Base-by-base conservation (phyloP, 495 filamentous ascomycete species). In the Immersiella caudata region DNA sequence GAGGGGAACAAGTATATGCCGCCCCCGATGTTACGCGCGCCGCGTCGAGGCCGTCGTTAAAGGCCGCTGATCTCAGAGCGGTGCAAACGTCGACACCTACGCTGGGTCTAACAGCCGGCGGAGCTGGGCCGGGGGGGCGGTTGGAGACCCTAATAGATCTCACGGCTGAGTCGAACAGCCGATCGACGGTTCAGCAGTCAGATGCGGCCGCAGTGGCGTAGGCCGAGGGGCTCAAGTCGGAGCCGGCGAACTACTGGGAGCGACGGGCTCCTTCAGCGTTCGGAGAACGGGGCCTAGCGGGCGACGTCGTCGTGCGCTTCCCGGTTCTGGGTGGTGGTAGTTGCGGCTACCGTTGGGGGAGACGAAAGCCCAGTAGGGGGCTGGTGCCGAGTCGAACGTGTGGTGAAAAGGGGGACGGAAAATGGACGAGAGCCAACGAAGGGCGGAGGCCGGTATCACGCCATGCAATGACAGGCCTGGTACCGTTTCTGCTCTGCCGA, bases 391-490 rank as follows among this genome's bases (percentile, higher is more conserved):
- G 27, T 22, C 22, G 40, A 46, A 46, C 11, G 40, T 5, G 14
- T 2, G 40, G 9, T 46, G 40, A 46, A 46, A 36, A 26, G 56
- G 16, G 24, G 7, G 25, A 27, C 9, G 59, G 22, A 49, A 35
- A 62, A 14, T 46, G 6, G 6, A 16, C 18, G 40, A 24, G 36
- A 40, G 59, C 29, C 59, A 21, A 26, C 27, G 16, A 12, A 14
- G 40, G 46, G 56, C 35, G 35, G 25, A 0, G 61, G 26, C 61
- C 16, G 25, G 61, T 24, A 29, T 54, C 49, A 54, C 61, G 49
- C 61, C 61, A 62, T 27, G 36, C 27, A 46, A 6, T 50, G 24
- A 25, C 46, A 26, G 61, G 33, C 59, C 56, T 35, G 59, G 24
- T n/a, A 33, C 33, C 35, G 59, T 26, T 24, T 18, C 36, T 40